Evolutionary conservation across 1,284 basidiomycete species (phyloP).

Genomic region (Vanrija pseudolonga): DNA sequence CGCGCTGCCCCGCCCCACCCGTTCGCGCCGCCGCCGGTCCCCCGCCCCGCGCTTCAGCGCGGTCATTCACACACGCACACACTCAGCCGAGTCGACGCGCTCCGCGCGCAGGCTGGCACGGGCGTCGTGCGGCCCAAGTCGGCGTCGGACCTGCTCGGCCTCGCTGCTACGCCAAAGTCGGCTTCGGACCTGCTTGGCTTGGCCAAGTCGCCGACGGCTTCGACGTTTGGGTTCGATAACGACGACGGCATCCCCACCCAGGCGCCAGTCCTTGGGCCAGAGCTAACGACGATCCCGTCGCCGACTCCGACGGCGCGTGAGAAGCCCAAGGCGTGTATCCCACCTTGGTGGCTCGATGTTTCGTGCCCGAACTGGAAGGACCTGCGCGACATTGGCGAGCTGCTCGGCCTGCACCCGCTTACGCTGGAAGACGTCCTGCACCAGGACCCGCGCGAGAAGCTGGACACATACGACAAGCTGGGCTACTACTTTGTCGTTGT

Average conservation of each 20-base stretch:
- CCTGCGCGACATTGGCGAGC: slow-evolving; percentile 76
- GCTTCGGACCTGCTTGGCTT: too few species aligned
- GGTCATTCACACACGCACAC: too few species aligned
- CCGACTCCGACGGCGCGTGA: too few species aligned
- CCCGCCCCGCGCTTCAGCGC: slow-evolving; percentile 17
- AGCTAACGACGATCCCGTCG: too few species aligned
- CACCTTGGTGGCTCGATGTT: slow-evolving; percentile 83
- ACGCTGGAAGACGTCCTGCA: slow-evolving; percentile 96
- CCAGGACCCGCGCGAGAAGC: slow-evolving; percentile 87
- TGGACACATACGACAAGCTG: slow-evolving; percentile 80
- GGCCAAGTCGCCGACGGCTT: background rate
- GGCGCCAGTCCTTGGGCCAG: background rate
- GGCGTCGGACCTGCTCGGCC: slow-evolving; percentile 43
- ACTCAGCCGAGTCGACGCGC: slow-evolving; percentile 21
- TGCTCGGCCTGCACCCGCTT: slow-evolving; percentile 69
- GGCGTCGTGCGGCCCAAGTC: slow-evolving; percentile 37
- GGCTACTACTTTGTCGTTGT: slow-evolving; percentile 94
- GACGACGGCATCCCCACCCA: background rate
- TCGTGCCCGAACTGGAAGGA: slow-evolving; percentile 86
- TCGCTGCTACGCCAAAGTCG: slow-evolving; percentile 7
- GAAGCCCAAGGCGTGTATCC: too few species aligned
- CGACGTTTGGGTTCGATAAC: background rate
- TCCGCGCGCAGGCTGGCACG: slow-evolving; percentile 11
- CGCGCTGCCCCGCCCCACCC: slow-evolving; percentile 1
- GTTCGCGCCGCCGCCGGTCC: slow-evolving; percentile 30